Conservation (phyloP, 345 rosid genomes). For the Eucalyptus regnans region DNA sequence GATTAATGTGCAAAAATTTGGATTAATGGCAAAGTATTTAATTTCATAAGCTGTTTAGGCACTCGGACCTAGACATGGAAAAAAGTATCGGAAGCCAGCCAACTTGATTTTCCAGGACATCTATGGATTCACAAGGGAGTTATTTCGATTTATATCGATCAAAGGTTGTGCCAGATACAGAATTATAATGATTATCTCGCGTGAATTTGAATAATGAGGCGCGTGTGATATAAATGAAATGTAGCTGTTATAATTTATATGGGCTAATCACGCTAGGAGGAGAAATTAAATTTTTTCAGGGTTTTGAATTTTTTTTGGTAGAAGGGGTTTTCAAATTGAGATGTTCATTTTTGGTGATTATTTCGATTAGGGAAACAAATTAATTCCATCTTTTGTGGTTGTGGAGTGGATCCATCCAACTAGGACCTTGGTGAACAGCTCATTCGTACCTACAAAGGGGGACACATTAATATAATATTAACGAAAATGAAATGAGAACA, state of each 20-base stretch:
- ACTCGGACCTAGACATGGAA: not conserved
- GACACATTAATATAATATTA: not conserved
- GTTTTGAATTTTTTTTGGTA: accelerated
- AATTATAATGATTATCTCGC: not conserved
- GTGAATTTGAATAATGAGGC: accelerated
- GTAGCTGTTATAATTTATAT: too few relatives aligned
- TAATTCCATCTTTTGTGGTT: not conserved
- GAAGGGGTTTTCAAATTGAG: too few relatives aligned
- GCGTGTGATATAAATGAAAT: not conserved
- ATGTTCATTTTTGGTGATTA: not conserved
- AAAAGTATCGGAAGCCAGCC: not conserved
- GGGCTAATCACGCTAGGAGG: not conserved
- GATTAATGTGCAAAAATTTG: not conserved
- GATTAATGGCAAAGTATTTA: not conserved
- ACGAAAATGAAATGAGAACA: not conserved
- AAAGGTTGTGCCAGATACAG: accelerated
- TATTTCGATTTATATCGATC: accelerated
- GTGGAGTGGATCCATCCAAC: not conserved
- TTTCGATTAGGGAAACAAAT: not conserved
- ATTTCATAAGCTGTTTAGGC: not conserved
- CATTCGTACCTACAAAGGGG: not conserved
- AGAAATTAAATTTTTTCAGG: not conserved
- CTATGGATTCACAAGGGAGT: not conserved
- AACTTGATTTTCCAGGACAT: not conserved
- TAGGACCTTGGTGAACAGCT: not conserved